Conservation (phyloP, 1,284 basidiomycete genomes). For the Calocybe gambosa region DNA sequence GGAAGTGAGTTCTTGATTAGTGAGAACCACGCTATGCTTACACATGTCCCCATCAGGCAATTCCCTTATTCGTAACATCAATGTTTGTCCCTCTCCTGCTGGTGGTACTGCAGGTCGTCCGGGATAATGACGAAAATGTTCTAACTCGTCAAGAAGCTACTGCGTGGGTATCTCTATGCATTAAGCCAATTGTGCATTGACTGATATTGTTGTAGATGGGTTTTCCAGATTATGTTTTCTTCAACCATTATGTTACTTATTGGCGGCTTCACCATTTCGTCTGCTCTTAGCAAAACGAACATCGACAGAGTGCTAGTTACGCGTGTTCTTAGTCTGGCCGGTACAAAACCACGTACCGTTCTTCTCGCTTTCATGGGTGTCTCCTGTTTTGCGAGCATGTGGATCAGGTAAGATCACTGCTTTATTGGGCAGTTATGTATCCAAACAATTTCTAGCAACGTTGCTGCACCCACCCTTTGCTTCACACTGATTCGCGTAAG, state of each 20-base stretch:
- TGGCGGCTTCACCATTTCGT: slow-evolving; percentile 98
- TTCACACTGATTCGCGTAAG: slow-evolving; percentile 92
- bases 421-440: slow-evolving; percentile 1
- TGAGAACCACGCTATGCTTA: neutral
- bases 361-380: slow-evolving; percentile 95
- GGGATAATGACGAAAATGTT: slow-evolving; percentile 47
- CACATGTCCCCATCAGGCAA: slow-evolving; percentile 50
- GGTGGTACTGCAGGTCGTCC: slow-evolving; percentile 83
- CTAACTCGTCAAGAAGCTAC: slow-evolving; percentile 73
- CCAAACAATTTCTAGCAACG: slow-evolving; percentile 57
- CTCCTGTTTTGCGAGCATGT: slow-evolving; percentile 98
- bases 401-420: slow-evolving; percentile 73
- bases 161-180: slow-evolving; percentile 58
- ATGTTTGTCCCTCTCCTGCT: slow-evolving; percentile 85
- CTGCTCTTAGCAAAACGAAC: slow-evolving; percentile 94
- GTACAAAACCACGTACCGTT: slow-evolving; percentile 81
- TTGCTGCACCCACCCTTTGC: slow-evolving; percentile 95
- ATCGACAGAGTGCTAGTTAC: slow-evolving; percentile 95
- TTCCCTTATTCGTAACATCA: slow-evolving; percentile 95
- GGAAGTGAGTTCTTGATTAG: slow-evolving; percentile 53
- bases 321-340: slow-evolving; percentile 87
- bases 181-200: neutral
- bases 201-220: slow-evolving; percentile 41
- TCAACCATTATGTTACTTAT: slow-evolving; percentile 97
- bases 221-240: slow-evolving; percentile 79